Evolutionary conservation across 768 basidiomycete genomes (phyloP).

Genomic region (Kwoniella europaea): DNA sequence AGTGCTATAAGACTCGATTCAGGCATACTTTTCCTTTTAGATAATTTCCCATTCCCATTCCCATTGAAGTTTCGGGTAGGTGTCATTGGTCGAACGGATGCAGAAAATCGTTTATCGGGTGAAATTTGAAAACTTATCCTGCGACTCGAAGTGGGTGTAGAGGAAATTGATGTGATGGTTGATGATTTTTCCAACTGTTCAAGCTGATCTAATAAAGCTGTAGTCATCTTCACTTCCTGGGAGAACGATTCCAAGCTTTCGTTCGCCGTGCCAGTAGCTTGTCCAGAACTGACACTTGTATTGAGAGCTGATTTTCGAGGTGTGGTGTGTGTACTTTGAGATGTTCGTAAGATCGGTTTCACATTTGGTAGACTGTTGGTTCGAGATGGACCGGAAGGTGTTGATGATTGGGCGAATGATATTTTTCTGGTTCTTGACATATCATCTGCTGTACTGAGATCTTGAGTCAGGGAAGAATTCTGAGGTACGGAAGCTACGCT

Average conservation of each 20-base stretch:
- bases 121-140: constrained; percentile 14
- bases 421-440: not conserved
- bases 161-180: constrained; percentile 7
- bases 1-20: not conserved
- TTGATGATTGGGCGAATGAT: not conserved
- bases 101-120: not conserved
- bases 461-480: not conserved
- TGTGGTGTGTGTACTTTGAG: constrained; percentile 1
- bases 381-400: not conserved
- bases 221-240: constrained; percentile 17
- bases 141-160: constrained; percentile 6
- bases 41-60: constrained; percentile 3
- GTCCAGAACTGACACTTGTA: not conserved
- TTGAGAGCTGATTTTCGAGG: not conserved
- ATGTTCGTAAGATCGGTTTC: constrained; percentile 1
- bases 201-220: constrained; percentile 29
- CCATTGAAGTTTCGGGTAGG: not conserved
- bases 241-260: constrained; percentile 9
- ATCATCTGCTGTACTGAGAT: not conserved
- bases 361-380: constrained; percentile 4
- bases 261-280: not conserved
- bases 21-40: constrained; percentile 12
- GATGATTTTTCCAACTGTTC: constrained; percentile 10
- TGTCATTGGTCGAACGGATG: not conserved
- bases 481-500: not conserved